A percentile compares a stretch with the other conserved stretches of the same genome.
Evolutionary conservation across 2,329 filamentous ascomycete genomes (phyloP).

Genomic region (Trichoderma atrobrunneum): DNA sequence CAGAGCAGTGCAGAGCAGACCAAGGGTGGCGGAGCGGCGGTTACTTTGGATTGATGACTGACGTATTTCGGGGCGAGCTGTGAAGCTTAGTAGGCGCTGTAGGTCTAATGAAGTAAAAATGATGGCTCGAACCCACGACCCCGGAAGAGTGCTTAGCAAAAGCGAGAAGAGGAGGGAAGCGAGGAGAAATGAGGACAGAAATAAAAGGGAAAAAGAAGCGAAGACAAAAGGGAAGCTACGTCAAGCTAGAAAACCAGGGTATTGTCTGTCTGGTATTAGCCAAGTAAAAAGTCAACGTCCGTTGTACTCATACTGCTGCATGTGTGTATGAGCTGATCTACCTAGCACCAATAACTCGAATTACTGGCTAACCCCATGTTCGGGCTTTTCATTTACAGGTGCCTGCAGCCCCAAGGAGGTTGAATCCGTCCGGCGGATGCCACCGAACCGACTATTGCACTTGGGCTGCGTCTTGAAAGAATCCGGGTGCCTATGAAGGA

Average conservation of each 20-base stretch:
- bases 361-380: neutral
- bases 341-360: neutral
- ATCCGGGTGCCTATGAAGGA: neutral
- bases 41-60: neutral
- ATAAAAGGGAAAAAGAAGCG: neutral
- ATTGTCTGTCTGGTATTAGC: slow-evolving; percentile 5
- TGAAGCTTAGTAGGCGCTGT: neutral
- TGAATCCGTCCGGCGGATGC: neutral
- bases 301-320: neutral
- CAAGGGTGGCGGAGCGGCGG: neutral
- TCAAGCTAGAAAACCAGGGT: slow-evolving; percentile 1
- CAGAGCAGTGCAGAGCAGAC: neutral
- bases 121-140: neutral
- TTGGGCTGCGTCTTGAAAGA: neutral
- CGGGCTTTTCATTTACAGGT: neutral
- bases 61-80: neutral
- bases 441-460: neutral
- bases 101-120: neutral
- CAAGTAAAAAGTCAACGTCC: neutral
- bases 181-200: neutral
- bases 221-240: neutral
- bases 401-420: neutral
- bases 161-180: neutral
- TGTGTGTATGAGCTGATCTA: slow-evolving; percentile 4
- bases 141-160: neutral